Conservation (phyloP, 495 filamentous ascomycete species). For the Podospora pseudopauciseta region DNA sequence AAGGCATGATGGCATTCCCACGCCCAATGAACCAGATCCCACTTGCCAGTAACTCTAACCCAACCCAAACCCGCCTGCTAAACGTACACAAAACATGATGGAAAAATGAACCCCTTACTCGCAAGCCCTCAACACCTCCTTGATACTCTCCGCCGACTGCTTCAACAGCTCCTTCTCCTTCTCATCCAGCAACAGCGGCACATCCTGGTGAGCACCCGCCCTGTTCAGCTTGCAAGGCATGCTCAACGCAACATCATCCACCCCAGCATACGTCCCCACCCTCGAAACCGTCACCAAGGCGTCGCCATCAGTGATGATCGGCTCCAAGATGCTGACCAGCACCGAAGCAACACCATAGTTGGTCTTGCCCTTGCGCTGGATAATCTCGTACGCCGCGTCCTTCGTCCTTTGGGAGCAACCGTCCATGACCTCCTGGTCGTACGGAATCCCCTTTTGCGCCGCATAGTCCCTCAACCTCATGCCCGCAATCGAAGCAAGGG, state of each 20-base stretch:
- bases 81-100: background rate
- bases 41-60: background rate
- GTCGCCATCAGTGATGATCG: conserved; percentile 30
- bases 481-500: conserved; percentile 30
- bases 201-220: conserved; percentile 27
- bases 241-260: conserved; percentile 30
- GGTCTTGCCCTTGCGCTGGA: conserved; percentile 57
- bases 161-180: conserved; percentile 25
- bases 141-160: conserved; percentile 40
- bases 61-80: background rate
- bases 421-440: conserved; percentile 26
- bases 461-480: conserved; percentile 32
- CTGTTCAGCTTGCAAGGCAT: conserved; percentile 36
- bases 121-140: conserved; percentile 17
- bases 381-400: conserved; percentile 51
- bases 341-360: conserved; percentile 56
- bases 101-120: background rate
- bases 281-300: conserved; percentile 30
- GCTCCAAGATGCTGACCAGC: conserved; percentile 29
- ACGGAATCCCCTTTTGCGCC: conserved; percentile 20
- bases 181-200: conserved; percentile 27
- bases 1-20: background rate
- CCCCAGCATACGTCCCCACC: conserved; percentile 30
- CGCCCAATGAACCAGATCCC: background rate
- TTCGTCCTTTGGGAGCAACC: conserved; percentile 24